phyloP scores from a whole-genome alignment of 768 basidiomycete genomes.

The Termitomyces sp. region DNA sequence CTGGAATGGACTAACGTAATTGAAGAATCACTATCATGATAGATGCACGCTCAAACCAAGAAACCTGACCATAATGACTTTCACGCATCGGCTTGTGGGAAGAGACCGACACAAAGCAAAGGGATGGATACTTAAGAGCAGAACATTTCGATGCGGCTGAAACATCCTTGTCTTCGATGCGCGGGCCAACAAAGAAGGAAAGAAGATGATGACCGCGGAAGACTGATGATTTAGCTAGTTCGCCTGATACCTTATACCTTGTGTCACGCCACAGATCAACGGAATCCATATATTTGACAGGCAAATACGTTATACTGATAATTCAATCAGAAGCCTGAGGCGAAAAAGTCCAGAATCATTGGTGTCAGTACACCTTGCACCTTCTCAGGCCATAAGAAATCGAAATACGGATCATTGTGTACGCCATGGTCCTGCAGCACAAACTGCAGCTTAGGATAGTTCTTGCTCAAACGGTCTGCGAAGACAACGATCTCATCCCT shows the following conservation, averaged over 20 bases:
- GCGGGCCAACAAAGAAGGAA: no score
- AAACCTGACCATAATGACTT: not conserved
- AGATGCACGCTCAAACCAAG: not conserved
- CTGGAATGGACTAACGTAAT: not conserved
- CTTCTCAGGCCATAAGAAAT: conserved; percentile 20
- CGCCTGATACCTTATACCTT: no score
- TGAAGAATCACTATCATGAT: not conserved
- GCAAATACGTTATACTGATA: not conserved
- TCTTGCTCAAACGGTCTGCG: conserved; percentile 16
- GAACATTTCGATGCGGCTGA: not conserved
- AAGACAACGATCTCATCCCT: conserved; percentile 25
- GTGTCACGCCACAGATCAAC: not conserved
- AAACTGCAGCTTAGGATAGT: conserved; percentile 14
- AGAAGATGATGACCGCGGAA: no score
- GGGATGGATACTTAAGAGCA: not conserved
- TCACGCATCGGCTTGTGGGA: not conserved
- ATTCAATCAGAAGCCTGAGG: not conserved
- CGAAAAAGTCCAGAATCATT: conserved; percentile 16
- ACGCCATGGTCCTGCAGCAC: conserved; percentile 26
- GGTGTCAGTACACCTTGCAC: conserved; percentile 16
- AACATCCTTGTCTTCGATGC: not conserved
- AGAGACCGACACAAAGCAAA: not conserved
- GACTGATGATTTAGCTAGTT: no score
- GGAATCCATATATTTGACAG: not conserved
- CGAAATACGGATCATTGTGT: conserved; percentile 30